Evolutionary conservation across 179 eudicot genomes (phyloP), one percentile per base, ranked within the genome.

Genomic region (Silene vulgaris): DNA sequence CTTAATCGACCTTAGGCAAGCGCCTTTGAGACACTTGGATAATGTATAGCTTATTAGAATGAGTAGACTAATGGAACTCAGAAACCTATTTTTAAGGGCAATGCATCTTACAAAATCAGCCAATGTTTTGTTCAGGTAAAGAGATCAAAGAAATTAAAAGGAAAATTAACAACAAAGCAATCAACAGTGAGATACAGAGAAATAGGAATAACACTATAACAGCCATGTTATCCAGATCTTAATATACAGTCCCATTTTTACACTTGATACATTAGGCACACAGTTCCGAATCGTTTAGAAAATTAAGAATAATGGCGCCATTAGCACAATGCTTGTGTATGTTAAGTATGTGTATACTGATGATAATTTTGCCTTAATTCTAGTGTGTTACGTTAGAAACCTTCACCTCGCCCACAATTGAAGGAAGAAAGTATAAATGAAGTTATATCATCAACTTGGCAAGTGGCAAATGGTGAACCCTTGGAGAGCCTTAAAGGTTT

Each of bases 381-480:
- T 70, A 13, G 30, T 70, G 21, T 21, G n/a, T 14, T 70, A 23
- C 30, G 21, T 70, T 20, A 2, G n/a, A 43, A 69, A 43, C 30
- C 28, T 57, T 66, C 73, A 17, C 76, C 73, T 71, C 65, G 60
- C 67, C 68, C 73, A 65, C 73, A 52, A 78, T 40, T 21, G 71
- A 78, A 73, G 12, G 30, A 69, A 30, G 65, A 72, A 72, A 45
- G 19, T 69, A 37, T 26, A 73, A 52, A 62, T 30, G 35, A 21
- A 5, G 30, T 50, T 79, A 67, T 26, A 74, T 61, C 74, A 79
- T 48, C 30, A 59, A 9, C 73, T 72, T 40, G 43, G 74, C 77
- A 80, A 76, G 77, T 80, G 48, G 67, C 77, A 48, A 43, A 67
- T 14, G 73, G 11, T 59, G 29, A 76, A 57, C 28, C 74, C 37